Conservation (phyloP, 441 rosid species). For the Arabidopsis hybrid region DNA sequence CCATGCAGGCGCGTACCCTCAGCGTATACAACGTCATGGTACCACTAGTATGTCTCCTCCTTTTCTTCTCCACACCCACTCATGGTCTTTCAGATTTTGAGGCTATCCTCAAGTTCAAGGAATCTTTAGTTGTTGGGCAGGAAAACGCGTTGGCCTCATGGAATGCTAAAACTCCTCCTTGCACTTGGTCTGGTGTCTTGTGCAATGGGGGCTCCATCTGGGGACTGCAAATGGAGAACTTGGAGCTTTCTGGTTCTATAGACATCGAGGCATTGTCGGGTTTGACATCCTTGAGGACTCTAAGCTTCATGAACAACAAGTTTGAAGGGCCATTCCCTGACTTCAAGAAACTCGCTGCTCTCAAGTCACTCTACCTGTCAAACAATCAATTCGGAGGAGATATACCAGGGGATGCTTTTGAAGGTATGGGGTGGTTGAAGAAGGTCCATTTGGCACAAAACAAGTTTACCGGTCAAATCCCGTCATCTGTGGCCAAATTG, state of each 20-base stretch:
- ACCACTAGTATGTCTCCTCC: slow-evolving; percentile 35
- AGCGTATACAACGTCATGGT: slow-evolving; percentile 27
- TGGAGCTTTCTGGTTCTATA: slow-evolving; percentile 64
- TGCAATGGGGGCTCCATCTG: slow-evolving; percentile 54
- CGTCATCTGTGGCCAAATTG: slow-evolving; percentile 56
- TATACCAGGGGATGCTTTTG: slow-evolving; percentile 61
- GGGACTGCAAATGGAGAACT: slow-evolving; percentile 70
- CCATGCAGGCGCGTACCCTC: slow-evolving; percentile 33
- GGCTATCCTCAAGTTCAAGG: slow-evolving; percentile 41
- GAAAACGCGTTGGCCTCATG: slow-evolving; percentile 50
- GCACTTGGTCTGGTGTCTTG: slow-evolving; percentile 71
- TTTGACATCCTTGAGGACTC: slow-evolving; percentile 54
- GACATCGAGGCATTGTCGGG: slow-evolving; percentile 49
- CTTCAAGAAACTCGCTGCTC: slow-evolving; percentile 51
- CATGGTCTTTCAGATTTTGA: slow-evolving; percentile 35
- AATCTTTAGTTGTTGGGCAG: slow-evolving; percentile 49
- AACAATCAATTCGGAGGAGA: slow-evolving; percentile 65
- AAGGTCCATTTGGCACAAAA: slow-evolving; percentile 64
- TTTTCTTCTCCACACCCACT: slow-evolving; percentile 17
- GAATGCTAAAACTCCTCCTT: slow-evolving; percentile 49
- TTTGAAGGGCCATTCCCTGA: slow-evolving; percentile 65
- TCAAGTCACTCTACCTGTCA: slow-evolving; percentile 65
- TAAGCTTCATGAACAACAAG: slow-evolving; percentile 66
- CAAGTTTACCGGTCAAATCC: slow-evolving; percentile 62
- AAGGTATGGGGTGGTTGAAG: slow-evolving; percentile 63